Conservation (phyloP, 768 basidiomycete species). For the Auriculariales sp. region DNA sequence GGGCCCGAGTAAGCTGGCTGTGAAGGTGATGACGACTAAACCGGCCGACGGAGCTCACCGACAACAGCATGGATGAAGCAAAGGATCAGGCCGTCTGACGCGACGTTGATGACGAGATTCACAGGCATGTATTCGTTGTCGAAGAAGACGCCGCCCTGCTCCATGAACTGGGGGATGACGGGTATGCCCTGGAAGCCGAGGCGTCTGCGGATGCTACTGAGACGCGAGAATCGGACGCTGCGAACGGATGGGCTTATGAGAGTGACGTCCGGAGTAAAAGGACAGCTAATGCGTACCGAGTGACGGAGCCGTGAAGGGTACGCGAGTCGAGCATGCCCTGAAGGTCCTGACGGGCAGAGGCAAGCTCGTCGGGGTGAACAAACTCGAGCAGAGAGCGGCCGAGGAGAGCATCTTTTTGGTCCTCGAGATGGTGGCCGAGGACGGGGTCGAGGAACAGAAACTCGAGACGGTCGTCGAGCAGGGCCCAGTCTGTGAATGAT, state of each 20-base stretch:
- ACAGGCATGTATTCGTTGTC: constrained; percentile 73
- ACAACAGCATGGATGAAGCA: constrained; percentile 79
- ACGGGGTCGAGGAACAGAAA: constrained; percentile 81
- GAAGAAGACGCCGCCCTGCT: constrained; percentile 51
- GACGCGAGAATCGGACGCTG: constrained; percentile 68
- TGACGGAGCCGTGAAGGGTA: constrained; percentile 73
- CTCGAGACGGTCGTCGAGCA: constrained; percentile 58
- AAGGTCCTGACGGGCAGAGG: constrained; percentile 59
- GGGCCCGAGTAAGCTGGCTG: background rate
- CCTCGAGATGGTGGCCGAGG: constrained; percentile 52
- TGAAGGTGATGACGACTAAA: background rate
- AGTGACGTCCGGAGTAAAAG: constrained; percentile 7
- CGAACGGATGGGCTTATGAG: constrained; percentile 5
- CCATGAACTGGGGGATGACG: constrained; percentile 32
- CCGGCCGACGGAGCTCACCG: constrained; percentile 29
- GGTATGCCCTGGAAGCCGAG: constrained; percentile 51
- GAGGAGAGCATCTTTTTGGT: constrained; percentile 53
- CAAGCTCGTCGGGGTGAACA: constrained; percentile 75
- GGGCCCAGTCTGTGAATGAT: constrained; percentile 51
- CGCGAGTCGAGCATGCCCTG: constrained; percentile 57
- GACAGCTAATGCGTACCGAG: constrained; percentile 27
- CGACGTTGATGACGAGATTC: constrained; percentile 84
- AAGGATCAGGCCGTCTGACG: constrained; percentile 71
- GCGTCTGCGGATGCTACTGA: constrained; percentile 54
- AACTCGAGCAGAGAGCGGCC: constrained; percentile 61